phyloP scores from a whole-genome alignment of 2,329 filamentous ascomycete species.

The Aspergillus pseudoterreus region DNA sequence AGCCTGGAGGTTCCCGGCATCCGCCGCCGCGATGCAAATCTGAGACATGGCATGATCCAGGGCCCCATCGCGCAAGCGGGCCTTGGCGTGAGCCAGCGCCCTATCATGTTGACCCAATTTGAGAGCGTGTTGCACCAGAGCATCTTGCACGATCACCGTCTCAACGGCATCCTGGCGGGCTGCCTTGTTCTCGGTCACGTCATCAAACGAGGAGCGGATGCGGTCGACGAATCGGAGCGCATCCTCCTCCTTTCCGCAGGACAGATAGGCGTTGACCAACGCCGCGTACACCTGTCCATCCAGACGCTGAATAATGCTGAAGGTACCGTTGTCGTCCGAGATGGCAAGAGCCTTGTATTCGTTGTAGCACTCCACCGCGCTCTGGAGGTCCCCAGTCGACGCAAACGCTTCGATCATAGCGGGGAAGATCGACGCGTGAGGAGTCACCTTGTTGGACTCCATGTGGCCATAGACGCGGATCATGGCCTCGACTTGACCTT shows the following conservation, averaged over 20 bases:
- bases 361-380: slow-evolving; percentile 91
- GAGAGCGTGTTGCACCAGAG: slow-evolving; percentile 75
- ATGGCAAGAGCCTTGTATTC: slow-evolving; percentile 90
- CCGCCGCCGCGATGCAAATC: slow-evolving; percentile 75
- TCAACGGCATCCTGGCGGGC: slow-evolving; percentile 61
- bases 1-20: slow-evolving; percentile 66
- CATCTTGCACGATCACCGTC: slow-evolving; percentile 66
- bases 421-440: slow-evolving; percentile 79
- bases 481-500: slow-evolving; percentile 82
- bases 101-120: slow-evolving; percentile 66
- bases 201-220: slow-evolving; percentile 59
- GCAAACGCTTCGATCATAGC: slow-evolving; percentile 95
- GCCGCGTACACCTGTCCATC: slow-evolving; percentile 86
- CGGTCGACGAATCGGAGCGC: slow-evolving; percentile 82
- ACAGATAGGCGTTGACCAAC: slow-evolving; percentile 84
- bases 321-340: slow-evolving; percentile 70
- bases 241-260: slow-evolving; percentile 73
- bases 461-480: slow-evolving; percentile 86
- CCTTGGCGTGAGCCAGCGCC: slow-evolving; percentile 69
- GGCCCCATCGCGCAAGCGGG: slow-evolving; percentile 53
- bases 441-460: slow-evolving; percentile 70
- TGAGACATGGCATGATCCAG: slow-evolving; percentile 64
- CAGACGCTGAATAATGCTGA: slow-evolving; percentile 65
- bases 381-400: slow-evolving; percentile 72
- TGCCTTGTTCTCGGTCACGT: slow-evolving; percentile 49